Evolutionary conservation across 148 eudicot species (phyloP).

Genomic region (Silene latifolia): DNA sequence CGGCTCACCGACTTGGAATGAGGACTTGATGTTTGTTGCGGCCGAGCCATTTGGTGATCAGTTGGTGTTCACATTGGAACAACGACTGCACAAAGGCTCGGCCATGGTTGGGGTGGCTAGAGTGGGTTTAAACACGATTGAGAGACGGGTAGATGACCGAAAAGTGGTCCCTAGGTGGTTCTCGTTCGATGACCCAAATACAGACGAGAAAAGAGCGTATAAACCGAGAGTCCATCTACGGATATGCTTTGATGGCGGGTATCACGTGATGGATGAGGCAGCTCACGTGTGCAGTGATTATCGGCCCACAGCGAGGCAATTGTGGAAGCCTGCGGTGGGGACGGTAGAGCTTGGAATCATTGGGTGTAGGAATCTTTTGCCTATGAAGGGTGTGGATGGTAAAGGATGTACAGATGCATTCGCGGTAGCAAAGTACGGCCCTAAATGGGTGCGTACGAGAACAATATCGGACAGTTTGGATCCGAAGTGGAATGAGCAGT

Average conservation of each 20-base stretch:
- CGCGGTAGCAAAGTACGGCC: constrained; percentile 87
- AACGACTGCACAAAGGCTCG: constrained; percentile 46
- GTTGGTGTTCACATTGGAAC: constrained; percentile 47
- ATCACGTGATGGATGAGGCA: constrained; percentile 95
- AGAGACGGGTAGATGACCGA: constrained; percentile 84
- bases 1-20: constrained; percentile 72
- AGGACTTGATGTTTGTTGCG: constrained; percentile 73
- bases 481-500: constrained; percentile 98
- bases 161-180: constrained; percentile 68
- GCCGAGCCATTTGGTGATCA: constrained; percentile 77
- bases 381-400: constrained; percentile 58
- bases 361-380: constrained; percentile 64
- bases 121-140: constrained; percentile 56
- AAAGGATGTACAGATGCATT: constrained; percentile 83
- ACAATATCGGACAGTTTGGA: constrained; percentile 63
- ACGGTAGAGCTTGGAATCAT: constrained; percentile 76
- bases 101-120: constrained; percentile 44
- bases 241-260: constrained; percentile 90
- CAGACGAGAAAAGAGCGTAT: constrained; percentile 40
- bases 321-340: constrained; percentile 82
- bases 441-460: constrained; percentile 86
- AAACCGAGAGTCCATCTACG: constrained; percentile 72
- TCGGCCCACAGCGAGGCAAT: constrained; percentile 86
- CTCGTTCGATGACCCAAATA: constrained; percentile 50
- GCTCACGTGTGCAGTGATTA: constrained; percentile 85